Evolutionary conservation across 441 rosid species (phyloP).

Genomic region (Populus hybrid): DNA sequence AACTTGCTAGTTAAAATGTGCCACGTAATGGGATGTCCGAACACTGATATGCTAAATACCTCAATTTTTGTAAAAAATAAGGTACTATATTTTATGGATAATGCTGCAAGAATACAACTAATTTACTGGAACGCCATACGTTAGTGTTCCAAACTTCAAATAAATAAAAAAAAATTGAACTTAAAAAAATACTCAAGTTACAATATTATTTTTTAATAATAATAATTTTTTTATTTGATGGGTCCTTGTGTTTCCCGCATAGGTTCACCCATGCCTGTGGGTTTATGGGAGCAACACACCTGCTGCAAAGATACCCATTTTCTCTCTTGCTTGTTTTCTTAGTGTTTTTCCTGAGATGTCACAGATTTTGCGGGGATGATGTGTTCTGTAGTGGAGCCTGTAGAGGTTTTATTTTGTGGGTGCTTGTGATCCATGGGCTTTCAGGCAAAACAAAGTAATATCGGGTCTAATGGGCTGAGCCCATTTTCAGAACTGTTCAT

Average conservation of each 20-base stretch:
- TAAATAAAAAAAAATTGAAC: too few species aligned
- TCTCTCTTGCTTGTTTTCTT: neutral
- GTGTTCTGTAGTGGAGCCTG: neutral
- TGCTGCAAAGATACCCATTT: conserved; percentile 65
- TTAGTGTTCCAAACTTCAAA: too few species aligned
- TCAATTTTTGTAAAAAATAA: neutral
- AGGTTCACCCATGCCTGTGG: conserved; percentile 83
- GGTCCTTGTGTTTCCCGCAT: conserved; percentile 67
- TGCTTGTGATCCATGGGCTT: neutral
- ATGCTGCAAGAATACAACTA: too few species aligned
- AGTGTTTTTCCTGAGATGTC: neutral
- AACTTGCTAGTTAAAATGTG: neutral
- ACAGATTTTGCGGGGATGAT: neutral
- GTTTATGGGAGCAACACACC: conserved; percentile 53
- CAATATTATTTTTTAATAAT: too few species aligned
- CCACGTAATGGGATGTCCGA: neutral
- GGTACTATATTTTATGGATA: too few species aligned
- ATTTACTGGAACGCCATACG: too few species aligned
- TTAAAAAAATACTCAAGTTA: too few species aligned
- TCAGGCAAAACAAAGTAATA: neutral
- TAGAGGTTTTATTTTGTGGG: neutral
- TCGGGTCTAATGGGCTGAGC: neutral
- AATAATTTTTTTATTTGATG: too few species aligned
- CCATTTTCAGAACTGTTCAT: neutral
- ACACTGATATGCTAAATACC: neutral